Percentiles rank a stretch among this genome's conserved stretches.
Evolutionary conservation across 2,329 filamentous ascomycete genomes (phyloP).

Genomic region (Fusarium irregulare): DNA sequence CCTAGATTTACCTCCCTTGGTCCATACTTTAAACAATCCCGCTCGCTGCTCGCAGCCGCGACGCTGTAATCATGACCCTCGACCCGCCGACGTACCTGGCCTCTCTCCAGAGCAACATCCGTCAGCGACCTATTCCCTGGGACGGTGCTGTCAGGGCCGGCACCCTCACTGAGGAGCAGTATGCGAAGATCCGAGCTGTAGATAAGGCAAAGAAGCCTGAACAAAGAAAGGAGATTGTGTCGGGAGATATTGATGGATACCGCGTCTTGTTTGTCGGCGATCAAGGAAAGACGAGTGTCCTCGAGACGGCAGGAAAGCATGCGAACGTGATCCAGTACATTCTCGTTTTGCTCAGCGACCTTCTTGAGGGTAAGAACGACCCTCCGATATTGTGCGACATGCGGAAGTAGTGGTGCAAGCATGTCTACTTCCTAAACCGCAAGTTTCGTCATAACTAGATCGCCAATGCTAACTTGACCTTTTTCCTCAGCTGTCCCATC

Average conservation of each 20-base stretch:
- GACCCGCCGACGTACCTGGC: constrained; percentile 87
- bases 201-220: constrained; percentile 93
- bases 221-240: constrained; percentile 83
- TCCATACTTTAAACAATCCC: constrained; percentile 22
- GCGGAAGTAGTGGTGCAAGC: constrained; percentile 2
- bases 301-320: constrained; percentile 87
- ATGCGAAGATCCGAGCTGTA: constrained; percentile 94
- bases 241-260: constrained; percentile 83
- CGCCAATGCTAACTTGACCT: constrained; percentile 34
- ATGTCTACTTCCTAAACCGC: constrained; percentile 14
- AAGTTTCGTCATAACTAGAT: constrained; percentile 5
- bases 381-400: constrained; percentile 10
- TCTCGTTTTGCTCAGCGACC: constrained; percentile 86
- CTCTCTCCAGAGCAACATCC: constrained; percentile 96
- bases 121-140: constrained; percentile 95
- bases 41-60: constrained; percentile 44
- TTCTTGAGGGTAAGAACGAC: constrained; percentile 78
- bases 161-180: constrained; percentile 92
- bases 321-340: constrained; percentile 95
- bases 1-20: constrained; percentile 11
- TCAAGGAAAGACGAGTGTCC: constrained; percentile 74
- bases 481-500: constrained; percentile 76
- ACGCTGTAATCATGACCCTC: constrained; percentile 76
- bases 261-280: constrained; percentile 82
- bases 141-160: constrained; percentile 94